phyloP scores from a whole-genome alignment of 2,329 filamentous ascomycete species.

The Microsporum ferrugineum region DNA sequence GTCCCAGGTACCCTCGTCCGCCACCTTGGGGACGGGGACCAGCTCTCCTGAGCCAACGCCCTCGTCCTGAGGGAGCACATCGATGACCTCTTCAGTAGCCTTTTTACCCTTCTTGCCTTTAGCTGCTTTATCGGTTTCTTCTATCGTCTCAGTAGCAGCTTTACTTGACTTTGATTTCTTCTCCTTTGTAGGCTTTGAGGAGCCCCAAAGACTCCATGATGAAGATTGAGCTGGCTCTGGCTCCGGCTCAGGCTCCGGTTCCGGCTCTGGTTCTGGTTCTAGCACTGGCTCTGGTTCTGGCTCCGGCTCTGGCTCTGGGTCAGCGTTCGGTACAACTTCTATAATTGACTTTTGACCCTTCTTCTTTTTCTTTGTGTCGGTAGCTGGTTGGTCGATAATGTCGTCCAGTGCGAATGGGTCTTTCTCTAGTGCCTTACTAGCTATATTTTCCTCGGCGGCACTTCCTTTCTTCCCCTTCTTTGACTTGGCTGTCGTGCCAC shows the following conservation, averaged over 20 bases:
- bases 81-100: not conserved
- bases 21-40: constrained; percentile 7
- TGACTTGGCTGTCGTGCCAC: constrained; percentile 8
- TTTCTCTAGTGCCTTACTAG: constrained; percentile 4
- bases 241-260: constrained; percentile 23
- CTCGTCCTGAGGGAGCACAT: constrained; percentile 8
- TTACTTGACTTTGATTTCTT: constrained; percentile 6
- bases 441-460: not conserved
- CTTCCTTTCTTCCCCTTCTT: constrained; percentile 6
- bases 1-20: constrained; percentile 18
- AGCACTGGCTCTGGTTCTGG: constrained; percentile 23
- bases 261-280: constrained; percentile 22
- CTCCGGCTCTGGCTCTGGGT: constrained; percentile 9
- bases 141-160: not conserved
- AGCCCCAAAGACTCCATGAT: constrained; percentile 10
- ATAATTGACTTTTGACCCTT: not conserved
- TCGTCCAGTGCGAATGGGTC: not conserved
- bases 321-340: not conserved
- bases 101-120: not conserved
- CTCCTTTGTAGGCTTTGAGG: constrained; percentile 7
- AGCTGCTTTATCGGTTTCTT: not conserved
- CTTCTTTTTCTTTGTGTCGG: constrained; percentile 3
- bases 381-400: not conserved
- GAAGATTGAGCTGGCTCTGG: not conserved
- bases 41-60: constrained; percentile 11